phyloP scores from a whole-genome alignment of 2,329 filamentous ascomycete species.

The Ophiostoma sp. region DNA sequence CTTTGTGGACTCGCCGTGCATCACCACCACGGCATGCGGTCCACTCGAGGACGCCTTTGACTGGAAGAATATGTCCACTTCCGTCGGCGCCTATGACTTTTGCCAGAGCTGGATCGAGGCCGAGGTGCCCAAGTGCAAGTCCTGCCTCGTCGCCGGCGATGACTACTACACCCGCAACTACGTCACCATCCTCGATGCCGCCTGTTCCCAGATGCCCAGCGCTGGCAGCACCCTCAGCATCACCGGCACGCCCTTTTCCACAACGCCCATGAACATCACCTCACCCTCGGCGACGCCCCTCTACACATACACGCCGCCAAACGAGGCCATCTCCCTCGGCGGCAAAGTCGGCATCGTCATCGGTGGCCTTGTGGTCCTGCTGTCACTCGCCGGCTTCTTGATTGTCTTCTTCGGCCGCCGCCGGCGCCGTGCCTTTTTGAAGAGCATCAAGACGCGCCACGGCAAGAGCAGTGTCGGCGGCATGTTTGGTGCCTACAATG shows the following conservation, averaged over 20 bases:
- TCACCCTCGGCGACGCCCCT: slow-evolving; percentile 41
- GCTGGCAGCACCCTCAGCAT: slow-evolving; percentile 39
- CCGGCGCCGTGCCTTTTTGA: slow-evolving; percentile 48
- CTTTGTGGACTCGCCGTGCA: slow-evolving; percentile 29
- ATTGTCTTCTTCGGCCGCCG: slow-evolving; percentile 55
- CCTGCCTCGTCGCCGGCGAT: slow-evolving; percentile 46
- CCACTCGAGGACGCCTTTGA: slow-evolving; percentile 38
- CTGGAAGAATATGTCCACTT: slow-evolving; percentile 44
- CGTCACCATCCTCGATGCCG: slow-evolving; percentile 42
- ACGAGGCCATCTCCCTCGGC: slow-evolving; percentile 48
- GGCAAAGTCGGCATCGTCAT: slow-evolving; percentile 56
- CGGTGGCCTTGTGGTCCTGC: slow-evolving; percentile 45
- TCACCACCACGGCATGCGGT: slow-evolving; percentile 40
- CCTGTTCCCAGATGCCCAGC: slow-evolving; percentile 43
- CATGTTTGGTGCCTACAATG: slow-evolving; percentile 28
- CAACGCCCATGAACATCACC: slow-evolving; percentile 44
- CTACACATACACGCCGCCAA: slow-evolving; percentile 38
- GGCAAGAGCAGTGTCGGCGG: slow-evolving; percentile 31
- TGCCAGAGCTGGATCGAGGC: slow-evolving; percentile 27
- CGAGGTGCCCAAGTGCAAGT: slow-evolving; percentile 41
- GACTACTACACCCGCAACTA: slow-evolving; percentile 47
- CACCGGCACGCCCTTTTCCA: slow-evolving; percentile 41
- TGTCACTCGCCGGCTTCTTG: slow-evolving; percentile 46
- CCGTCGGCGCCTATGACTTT: not conserved
- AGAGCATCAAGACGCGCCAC: slow-evolving; percentile 41